Percentiles rank a stretch among this genome's conserved stretches.
Conservation (phyloP, 2,329 filamentous ascomycete species). For the Cytospora piceicola region DNA sequence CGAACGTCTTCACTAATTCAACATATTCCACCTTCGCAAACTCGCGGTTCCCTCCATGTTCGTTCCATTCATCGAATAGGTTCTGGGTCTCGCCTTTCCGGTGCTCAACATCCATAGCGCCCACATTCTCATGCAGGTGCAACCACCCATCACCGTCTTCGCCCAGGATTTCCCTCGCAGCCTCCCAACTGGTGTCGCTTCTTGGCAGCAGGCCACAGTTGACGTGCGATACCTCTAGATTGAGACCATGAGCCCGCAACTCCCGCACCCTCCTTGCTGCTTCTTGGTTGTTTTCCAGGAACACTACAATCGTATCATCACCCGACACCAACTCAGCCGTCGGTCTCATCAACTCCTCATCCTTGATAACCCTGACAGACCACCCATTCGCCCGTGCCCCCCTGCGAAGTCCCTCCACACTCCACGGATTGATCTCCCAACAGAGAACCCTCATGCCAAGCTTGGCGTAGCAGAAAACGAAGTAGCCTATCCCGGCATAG, state of each 20-base stretch:
- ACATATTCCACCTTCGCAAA: conserved; percentile 55
- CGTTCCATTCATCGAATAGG: conserved; percentile 47
- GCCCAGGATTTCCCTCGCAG: conserved; percentile 51
- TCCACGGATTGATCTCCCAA: conserved; percentile 92
- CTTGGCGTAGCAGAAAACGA: conserved; percentile 80
- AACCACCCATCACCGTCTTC: conserved; percentile 54
- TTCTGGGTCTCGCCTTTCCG: conserved; percentile 53
- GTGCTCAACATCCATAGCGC: conserved; percentile 54
- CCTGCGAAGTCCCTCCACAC: conserved; percentile 77
- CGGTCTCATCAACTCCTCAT: conserved; percentile 44
- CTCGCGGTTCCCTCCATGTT: conserved; percentile 31
- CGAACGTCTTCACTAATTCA: conserved; percentile 71
- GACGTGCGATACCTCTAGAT: conserved; percentile 56
- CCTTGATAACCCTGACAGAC: conserved; percentile 58
- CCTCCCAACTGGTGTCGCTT: conserved; percentile 58
- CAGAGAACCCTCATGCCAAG: conserved; percentile 76
- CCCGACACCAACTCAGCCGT: conserved; percentile 46
- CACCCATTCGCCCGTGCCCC: conserved; percentile 74
- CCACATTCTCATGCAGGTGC: conserved; percentile 70
- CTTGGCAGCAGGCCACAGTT: conserved; percentile 67
- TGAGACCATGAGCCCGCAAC: conserved; percentile 43
- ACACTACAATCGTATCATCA: conserved; percentile 64
- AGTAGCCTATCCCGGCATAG: conserved; percentile 94
- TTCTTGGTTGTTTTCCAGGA: conserved; percentile 68
- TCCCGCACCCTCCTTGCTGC: conserved; percentile 50